Evolutionary conservation across 2,329 filamentous ascomycete species (phyloP), one percentile per base, ranked within the genome.

Genomic region (Epichloe typhina): DNA sequence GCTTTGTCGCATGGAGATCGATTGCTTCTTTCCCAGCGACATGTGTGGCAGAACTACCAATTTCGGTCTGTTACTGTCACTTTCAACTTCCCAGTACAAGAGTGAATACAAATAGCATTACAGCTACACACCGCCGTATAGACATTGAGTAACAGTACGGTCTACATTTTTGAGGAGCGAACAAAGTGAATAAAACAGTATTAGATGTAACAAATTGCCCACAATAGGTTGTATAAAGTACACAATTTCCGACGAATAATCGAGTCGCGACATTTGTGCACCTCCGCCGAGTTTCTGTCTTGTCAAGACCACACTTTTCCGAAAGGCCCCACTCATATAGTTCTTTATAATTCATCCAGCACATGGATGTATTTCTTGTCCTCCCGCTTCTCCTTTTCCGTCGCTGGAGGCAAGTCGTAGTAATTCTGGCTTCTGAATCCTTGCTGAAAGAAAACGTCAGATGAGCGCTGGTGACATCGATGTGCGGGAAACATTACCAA

Each of bases 291-390:
- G 37, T 5, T n/a, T 40, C 21, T 9, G 21, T 33, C 17, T 40
- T 37, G 11, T 37, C 19, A 13, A 23, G 33, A 37, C 8, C 23
- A 12, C 31, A 11, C 31, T 9, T n/a, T 46, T 15, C 2, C 11
- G 8, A 15, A 39, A 26, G 17, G 9, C 38, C 6, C 9, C 5
- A 37, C 15, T 5, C 19, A 6, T n/a, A 26, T 5, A 7, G 8
- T 33, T 39, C 15, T 21, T 49, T 83, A 93, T 76, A 89, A 80
- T 68, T 93, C 84, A 66, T 95, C 88, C 64, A 88, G 73, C 54
- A 98, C 90, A 68, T 98, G 93, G 67, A 97, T 73, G 68, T 95
- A 98, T 76, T 96, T 93, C 79, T 84, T 93, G 71, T 97, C 90
- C 69, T 97, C 90, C 61, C 80, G 78, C 78, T 83, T 93, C 77